Evolutionary conservation across 805 yeast species (phyloP).

Genomic region (Saccharomycopsis sp.): DNA sequence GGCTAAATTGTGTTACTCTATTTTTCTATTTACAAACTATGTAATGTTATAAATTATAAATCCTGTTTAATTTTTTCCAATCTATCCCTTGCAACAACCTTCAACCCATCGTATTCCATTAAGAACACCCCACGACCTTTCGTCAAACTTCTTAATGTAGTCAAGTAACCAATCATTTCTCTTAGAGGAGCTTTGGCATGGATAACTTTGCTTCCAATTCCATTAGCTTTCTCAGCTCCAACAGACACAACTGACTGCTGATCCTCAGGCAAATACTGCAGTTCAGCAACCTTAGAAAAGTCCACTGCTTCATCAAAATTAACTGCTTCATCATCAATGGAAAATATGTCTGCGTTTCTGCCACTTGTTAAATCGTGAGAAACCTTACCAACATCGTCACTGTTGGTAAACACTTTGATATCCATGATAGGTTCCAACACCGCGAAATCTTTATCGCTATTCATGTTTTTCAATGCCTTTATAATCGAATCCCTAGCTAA

Average conservation of each 20-base stretch:
- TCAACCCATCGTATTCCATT: constrained; percentile 74
- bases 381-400: constrained; percentile 73
- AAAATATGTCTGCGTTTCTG: constrained; percentile 65
- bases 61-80: constrained; percentile 20
- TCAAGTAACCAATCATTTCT: constrained; percentile 86
- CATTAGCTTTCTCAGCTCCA: constrained; percentile 21
- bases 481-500: constrained; percentile 39
- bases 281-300: constrained; percentile 49
- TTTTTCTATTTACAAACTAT: background rate
- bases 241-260: constrained; percentile 29
- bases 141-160: constrained; percentile 70
- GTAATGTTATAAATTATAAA: background rate
- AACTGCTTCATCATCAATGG: constrained; percentile 57
- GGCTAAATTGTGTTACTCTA: background rate
- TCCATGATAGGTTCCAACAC: constrained; percentile 87
- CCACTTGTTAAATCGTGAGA: constrained; percentile 77
- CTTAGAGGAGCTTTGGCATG: constrained; percentile 79
- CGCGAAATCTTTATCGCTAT: constrained; percentile 32
- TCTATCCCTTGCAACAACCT: constrained; percentile 51
- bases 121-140: constrained; percentile 83
- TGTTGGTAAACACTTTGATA: constrained; percentile 56
- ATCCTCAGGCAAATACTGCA: constrained; percentile 71
- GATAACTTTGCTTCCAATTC: constrained; percentile 42
- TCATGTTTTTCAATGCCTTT: constrained; percentile 30
- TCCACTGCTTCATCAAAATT: constrained; percentile 15